phyloP scores from a whole-genome alignment of 352 stramenopile genomes.

The Pythium biforme region DNA sequence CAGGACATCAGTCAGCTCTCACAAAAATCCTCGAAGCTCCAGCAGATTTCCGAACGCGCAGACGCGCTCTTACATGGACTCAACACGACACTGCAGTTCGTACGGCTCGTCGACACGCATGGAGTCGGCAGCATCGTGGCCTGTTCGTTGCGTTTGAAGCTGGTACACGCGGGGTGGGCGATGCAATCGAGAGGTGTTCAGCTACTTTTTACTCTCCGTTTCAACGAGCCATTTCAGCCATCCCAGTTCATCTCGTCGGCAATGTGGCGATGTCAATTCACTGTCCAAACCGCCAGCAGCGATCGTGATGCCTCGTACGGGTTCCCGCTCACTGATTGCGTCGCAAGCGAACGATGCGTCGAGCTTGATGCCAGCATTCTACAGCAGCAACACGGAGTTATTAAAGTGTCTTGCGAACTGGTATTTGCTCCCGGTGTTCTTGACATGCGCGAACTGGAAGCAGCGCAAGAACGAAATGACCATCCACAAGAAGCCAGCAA shows the following conservation, averaged over 20 bases:
- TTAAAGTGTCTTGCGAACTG: conserved; percentile 17
- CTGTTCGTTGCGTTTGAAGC: conserved; percentile 9
- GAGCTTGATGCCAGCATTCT: conserved; percentile 23
- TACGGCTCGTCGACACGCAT: conserved; percentile 20
- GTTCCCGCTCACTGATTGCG: conserved; percentile 16
- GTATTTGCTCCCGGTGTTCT: conserved; percentile 1
- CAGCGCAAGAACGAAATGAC: background rate
- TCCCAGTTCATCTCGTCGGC: background rate
- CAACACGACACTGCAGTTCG: conserved; percentile 46
- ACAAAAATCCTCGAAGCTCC: background rate
- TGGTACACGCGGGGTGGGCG: conserved; percentile 14
- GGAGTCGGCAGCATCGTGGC: conserved; percentile 6
- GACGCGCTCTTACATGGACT: conserved; percentile 39
- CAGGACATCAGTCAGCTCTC: conserved; percentile 17
- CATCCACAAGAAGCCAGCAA: background rate
- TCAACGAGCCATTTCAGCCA: background rate
- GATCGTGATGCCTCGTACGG: conserved; percentile 11
- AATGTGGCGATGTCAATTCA: conserved; percentile 17
- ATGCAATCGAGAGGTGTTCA: conserved; percentile 15
- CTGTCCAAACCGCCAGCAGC: background rate
- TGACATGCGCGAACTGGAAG: background rate
- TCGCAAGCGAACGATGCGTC: conserved; percentile 1
- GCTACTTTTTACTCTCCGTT: conserved; percentile 3
- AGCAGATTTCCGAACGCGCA: conserved; percentile 34
- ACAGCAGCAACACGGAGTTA: conserved; percentile 9